Evolutionary conservation across 2,329 filamentous ascomycete genomes (phyloP).

Genomic region (Aspergillus novofumigatus): DNA sequence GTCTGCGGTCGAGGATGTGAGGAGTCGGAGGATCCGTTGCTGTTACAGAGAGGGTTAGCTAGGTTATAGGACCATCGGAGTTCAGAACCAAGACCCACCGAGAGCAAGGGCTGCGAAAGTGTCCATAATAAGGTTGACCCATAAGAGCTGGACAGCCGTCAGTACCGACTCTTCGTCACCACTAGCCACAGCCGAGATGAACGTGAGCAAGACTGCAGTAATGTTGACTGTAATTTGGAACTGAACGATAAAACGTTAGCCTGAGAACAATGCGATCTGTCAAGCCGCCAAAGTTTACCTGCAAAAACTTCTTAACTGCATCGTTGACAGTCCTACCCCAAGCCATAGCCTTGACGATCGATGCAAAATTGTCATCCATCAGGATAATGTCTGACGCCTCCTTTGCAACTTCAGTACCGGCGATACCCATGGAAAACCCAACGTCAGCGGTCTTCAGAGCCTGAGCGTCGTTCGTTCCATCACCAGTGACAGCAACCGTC

Average conservation of each 20-base stretch:
- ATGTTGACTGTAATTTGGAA: conserved; percentile 58
- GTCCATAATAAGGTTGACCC: conserved; percentile 69
- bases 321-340: conserved; percentile 78
- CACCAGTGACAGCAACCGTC: conserved; percentile 77
- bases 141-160: conserved; percentile 63
- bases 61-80: neutral
- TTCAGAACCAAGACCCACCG: conserved; percentile 18
- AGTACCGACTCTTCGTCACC: conserved; percentile 56
- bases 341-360: conserved; percentile 78
- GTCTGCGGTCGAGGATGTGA: conserved; percentile 53
- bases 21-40: conserved; percentile 60
- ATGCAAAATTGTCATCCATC: conserved; percentile 84
- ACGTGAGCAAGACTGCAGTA: conserved; percentile 62
- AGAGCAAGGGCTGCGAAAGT: conserved; percentile 63
- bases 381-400: conserved; percentile 81
- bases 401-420: conserved; percentile 79
- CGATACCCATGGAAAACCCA: conserved; percentile 81
- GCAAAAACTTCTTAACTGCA: conserved; percentile 70
- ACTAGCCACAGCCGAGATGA: conserved; percentile 59
- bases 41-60: neutral
- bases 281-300: conserved; percentile 20
- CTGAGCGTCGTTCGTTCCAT: conserved; percentile 79
- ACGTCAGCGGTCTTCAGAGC: conserved; percentile 77
- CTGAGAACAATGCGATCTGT: neutral
- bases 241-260: conserved; percentile 12